Percentiles rank a stretch among this genome's conserved stretches.
Evolutionary conservation across 768 basidiomycete species (phyloP).

Genomic region (Cyclocybe aegerita): DNA sequence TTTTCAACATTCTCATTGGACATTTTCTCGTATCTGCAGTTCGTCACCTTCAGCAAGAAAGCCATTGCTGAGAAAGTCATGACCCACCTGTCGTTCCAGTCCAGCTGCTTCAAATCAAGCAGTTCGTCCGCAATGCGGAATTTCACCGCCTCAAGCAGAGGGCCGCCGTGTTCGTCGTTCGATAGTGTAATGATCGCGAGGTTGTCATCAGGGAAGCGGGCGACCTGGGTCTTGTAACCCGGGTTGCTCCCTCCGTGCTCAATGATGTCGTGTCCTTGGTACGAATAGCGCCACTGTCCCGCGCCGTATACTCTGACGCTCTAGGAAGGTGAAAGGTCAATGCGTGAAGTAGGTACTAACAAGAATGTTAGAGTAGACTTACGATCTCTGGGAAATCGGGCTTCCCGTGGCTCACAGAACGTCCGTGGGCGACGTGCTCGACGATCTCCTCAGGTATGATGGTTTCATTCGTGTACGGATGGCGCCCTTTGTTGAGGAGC

Average conservation of each 20-base stretch:
- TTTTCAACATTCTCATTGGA: constrained; percentile 18
- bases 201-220: constrained; percentile 35
- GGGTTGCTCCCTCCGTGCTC: constrained; percentile 44
- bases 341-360: too few relatives aligned
- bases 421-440: constrained; percentile 34
- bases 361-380: constrained; percentile 1
- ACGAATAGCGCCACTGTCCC: constrained; percentile 37
- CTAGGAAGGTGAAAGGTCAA: constrained; percentile 17
- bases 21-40: constrained; percentile 26
- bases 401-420: constrained; percentile 31
- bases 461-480: constrained; percentile 35
- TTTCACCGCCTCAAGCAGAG: constrained; percentile 34
- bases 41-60: background rate
- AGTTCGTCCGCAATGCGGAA: constrained; percentile 38
- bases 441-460: constrained; percentile 35
- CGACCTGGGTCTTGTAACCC: constrained; percentile 30
- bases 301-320: constrained; percentile 39
- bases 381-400: constrained; percentile 36
- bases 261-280: constrained; percentile 40
- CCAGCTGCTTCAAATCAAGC: constrained; percentile 29
- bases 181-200: constrained; percentile 38
- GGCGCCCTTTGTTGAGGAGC: constrained; percentile 37
- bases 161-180: constrained; percentile 37
- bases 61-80: background rate
- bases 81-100: constrained; percentile 37